Evolutionary conservation across 495 filamentous ascomycete species (phyloP).

Genomic region (Talaromyces liani): DNA sequence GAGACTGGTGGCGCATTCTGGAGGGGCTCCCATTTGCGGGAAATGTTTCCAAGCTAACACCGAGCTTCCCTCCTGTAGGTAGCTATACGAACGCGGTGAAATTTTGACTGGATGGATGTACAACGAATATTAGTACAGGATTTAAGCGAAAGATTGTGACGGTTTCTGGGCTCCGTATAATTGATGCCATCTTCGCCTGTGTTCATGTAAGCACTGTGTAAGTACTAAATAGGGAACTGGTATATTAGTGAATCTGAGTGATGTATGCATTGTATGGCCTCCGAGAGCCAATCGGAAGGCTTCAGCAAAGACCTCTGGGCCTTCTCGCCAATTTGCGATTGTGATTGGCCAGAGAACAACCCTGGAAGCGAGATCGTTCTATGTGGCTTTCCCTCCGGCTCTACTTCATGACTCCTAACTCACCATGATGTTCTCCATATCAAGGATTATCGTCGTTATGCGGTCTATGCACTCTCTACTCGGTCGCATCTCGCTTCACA

Average conservation of each 20-base stretch:
- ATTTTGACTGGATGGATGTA: background rate
- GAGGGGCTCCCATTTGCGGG: background rate
- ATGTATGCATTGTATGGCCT: too few relatives aligned
- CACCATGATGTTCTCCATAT: background rate
- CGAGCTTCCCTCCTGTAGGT: background rate
- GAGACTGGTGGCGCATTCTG: background rate
- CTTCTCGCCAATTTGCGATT: slow-evolving; percentile 28
- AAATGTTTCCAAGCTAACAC: background rate
- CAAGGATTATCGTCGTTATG: background rate
- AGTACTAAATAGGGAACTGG: background rate
- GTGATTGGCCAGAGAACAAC: slow-evolving; percentile 26
- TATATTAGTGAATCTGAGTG: background rate
- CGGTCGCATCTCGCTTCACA: background rate
- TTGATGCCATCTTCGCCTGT: background rate
- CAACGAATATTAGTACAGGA: background rate
- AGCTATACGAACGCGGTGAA: background rate
- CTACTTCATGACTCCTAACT: background rate
- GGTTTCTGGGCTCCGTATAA: background rate
- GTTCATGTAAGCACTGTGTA: background rate
- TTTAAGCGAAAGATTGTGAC: background rate
- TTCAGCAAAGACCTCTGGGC: background rate
- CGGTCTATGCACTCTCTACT: background rate
- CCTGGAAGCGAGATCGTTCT: background rate
- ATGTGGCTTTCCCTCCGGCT: background rate
- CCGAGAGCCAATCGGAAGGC: background rate